A percentile compares a stretch with the other conserved stretches of the same genome.
Conservation (phyloP, 1,139 yeast species). For the Pichiaceae sp. region DNA sequence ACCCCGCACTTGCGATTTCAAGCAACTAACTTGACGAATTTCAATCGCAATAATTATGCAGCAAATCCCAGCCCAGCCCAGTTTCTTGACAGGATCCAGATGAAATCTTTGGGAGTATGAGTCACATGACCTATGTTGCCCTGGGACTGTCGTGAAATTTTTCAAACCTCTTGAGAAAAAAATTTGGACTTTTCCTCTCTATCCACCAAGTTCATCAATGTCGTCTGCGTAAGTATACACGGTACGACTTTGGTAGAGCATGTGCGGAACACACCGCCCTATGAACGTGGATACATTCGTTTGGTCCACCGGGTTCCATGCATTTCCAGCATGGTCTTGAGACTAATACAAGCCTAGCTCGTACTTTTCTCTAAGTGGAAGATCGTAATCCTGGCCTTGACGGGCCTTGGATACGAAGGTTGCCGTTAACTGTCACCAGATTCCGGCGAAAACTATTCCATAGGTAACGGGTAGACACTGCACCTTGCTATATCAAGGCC, state of each 20-base stretch:
- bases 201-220: background rate
- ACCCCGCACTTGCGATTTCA: too few relatives aligned
- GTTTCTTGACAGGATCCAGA: too few relatives aligned
- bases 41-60: too few relatives aligned
- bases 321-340: constrained; percentile 16
- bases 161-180: background rate
- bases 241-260: constrained; percentile 2
- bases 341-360: constrained; percentile 23
- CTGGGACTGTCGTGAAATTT: too few relatives aligned
- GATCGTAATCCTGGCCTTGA: constrained; percentile 3
- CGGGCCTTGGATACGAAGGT: constrained; percentile 6
- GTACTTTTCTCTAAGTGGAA: constrained; percentile 23
- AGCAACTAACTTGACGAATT: too few relatives aligned
- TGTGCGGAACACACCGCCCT: background rate
- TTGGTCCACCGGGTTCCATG: background rate
- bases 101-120: too few relatives aligned
- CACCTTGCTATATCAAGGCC: constrained; percentile 4
- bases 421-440: constrained; percentile 8
- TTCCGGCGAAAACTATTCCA: constrained; percentile 26
- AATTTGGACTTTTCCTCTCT: background rate
- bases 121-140: too few relatives aligned
- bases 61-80: too few relatives aligned
- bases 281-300: background rate
- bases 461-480: constrained; percentile 19
- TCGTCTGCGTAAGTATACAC: background rate